Conservation (phyloP, 2,329 filamentous ascomycete genomes). For the Pyrenophora tritici-repentis region DNA sequence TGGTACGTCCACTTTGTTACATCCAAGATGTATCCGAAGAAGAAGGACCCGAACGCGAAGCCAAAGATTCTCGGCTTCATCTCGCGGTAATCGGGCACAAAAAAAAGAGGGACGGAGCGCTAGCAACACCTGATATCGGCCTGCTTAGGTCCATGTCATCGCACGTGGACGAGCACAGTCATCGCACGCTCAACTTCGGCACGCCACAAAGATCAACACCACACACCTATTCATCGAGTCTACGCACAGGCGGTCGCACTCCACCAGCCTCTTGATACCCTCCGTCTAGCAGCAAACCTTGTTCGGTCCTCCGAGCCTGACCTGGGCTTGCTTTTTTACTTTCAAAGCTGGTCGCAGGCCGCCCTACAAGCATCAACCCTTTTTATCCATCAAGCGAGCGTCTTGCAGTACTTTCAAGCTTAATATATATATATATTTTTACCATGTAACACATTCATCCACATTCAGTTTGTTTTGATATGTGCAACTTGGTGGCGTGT, state of each 20-base stretch:
- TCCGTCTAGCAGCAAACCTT: background rate
- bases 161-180: background rate
- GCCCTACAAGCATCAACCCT: background rate
- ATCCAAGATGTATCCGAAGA: slow-evolving; percentile 35
- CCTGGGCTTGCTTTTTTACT: background rate
- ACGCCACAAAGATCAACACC: background rate
- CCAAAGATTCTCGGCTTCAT: slow-evolving; percentile 29
- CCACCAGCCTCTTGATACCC: background rate
- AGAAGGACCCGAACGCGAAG: slow-evolving; percentile 33
- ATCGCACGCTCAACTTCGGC: background rate
- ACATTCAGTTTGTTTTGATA: background rate
- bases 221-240: background rate
- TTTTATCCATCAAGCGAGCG: background rate
- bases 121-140: background rate
- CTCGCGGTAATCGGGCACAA: slow-evolving; percentile 19
- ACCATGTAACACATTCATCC: background rate
- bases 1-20: slow-evolving; percentile 41
- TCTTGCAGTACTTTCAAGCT: slow-evolving; percentile 11
- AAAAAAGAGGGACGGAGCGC: background rate
- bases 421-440: slow-evolving; percentile 14
- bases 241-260: background rate
- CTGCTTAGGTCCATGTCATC: background rate
- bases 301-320: background rate
- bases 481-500: background rate
- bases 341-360: background rate